A percentile compares a stretch with the other conserved stretches of the same genome.
phyloP scores from a whole-genome alignment of 2,329 filamentous ascomycete species.

The Sclerotinia nivalis region DNA sequence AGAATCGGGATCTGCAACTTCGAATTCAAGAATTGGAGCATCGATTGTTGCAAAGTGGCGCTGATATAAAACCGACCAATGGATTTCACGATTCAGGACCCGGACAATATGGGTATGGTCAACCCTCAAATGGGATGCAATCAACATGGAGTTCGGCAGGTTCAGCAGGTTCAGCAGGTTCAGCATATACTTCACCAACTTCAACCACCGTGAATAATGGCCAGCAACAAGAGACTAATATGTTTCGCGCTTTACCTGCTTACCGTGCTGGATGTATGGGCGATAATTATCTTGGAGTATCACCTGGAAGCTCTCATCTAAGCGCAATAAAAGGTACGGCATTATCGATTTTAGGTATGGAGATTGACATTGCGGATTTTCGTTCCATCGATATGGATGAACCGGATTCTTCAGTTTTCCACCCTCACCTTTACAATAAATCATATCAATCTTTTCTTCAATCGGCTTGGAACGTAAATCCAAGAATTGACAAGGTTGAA shows the following conservation, averaged over 20 bases:
- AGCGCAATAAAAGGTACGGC: constrained; percentile 75
- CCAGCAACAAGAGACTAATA: constrained; percentile 33
- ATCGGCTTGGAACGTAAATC: constrained; percentile 62
- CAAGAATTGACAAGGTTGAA: constrained; percentile 54
- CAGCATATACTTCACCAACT: constrained; percentile 25
- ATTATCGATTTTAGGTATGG: constrained; percentile 76
- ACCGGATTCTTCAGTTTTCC: constrained; percentile 47
- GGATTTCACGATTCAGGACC: constrained; percentile 26
- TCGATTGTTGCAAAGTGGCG: constrained; percentile 60
- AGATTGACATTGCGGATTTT: constrained; percentile 76
- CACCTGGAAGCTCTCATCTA: constrained; percentile 60
- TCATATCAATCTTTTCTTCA: constrained; percentile 71
- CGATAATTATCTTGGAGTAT: constrained; percentile 66
- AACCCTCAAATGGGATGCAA: constrained; percentile 18
- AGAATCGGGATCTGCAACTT: constrained; percentile 66
- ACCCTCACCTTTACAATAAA: constrained; percentile 62
- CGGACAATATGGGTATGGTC: constrained; percentile 21
- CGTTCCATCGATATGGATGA: constrained; percentile 67
- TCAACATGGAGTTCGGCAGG: constrained; percentile 29
- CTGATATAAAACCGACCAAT: constrained; percentile 53
- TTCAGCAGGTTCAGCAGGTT: constrained; percentile 19
- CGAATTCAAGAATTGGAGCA: constrained; percentile 69
- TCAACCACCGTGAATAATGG: not conserved
- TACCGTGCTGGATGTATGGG: constrained; percentile 45
- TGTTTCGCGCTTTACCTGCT: constrained; percentile 33